Evolutionary conservation across 306 rosid species (phyloP).

Genomic region (Oemleria cerasiformis): DNA sequence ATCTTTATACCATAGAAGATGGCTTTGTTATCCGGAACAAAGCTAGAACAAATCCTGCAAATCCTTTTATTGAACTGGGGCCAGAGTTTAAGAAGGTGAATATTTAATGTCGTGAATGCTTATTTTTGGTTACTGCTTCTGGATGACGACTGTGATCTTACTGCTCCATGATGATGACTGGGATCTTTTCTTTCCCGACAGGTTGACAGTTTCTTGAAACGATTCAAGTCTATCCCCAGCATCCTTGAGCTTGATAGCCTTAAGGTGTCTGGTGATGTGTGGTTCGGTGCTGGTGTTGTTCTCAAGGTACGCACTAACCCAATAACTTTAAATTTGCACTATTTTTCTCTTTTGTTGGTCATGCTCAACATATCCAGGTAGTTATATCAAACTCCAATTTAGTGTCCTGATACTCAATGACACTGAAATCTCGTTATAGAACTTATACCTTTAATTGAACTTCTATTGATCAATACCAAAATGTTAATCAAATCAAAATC

Average conservation of each 20-base stretch:
- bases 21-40: constrained; percentile 67
- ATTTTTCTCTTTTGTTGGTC: background rate
- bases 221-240: constrained; percentile 94
- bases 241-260: constrained; percentile 82
- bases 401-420: too few species aligned
- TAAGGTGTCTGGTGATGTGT: constrained; percentile 88
- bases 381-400: background rate
- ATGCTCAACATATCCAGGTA: background rate
- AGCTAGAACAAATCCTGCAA: constrained; percentile 70
- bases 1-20: constrained; percentile 74
- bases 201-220: constrained; percentile 79
- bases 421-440: too few species aligned
- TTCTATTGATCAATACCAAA: too few species aligned
- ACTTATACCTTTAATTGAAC: too few species aligned
- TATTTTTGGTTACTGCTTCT: background rate
- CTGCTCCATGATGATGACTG: constrained; percentile 6
- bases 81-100: constrained; percentile 94
- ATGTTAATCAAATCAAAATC: too few species aligned
- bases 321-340: background rate
- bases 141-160: constrained; percentile 19
- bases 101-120: constrained; percentile 3
- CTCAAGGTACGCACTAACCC: constrained; percentile 64
- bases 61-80: constrained; percentile 94
- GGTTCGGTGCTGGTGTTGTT: constrained; percentile 71
- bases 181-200: constrained; percentile 31